phyloP scores from a whole-genome alignment of 164 flowering plant genomes.

The Akebia trifoliata region DNA sequence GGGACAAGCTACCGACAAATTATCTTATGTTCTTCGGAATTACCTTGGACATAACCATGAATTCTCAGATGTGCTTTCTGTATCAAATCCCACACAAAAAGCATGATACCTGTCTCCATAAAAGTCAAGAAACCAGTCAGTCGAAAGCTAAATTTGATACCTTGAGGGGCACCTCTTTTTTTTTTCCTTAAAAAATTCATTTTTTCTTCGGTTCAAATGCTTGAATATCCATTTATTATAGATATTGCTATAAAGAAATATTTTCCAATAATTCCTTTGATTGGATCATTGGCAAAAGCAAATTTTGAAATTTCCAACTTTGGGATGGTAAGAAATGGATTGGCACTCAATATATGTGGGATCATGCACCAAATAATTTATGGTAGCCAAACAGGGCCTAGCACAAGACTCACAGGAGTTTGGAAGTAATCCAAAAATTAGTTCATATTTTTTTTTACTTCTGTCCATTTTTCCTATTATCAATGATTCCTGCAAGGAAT shows the following conservation, averaged over 20 bases:
- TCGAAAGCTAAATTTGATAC: not conserved
- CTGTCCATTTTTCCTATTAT: not conserved
- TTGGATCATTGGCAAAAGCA: too few relatives aligned
- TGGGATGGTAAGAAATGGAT: too few relatives aligned
- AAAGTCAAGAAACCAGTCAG: conserved; percentile 20
- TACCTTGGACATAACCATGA: conserved; percentile 99
- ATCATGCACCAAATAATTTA: not conserved
- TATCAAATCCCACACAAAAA: conserved; percentile 88
- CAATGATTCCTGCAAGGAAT: not conserved
- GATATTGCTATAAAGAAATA: too few relatives aligned
- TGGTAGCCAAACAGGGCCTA: not conserved
- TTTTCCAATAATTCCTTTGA: too few relatives aligned
- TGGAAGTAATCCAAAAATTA: not conserved
- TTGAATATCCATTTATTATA: too few relatives aligned
- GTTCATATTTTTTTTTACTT: not conserved
- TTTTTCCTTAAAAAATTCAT: too few relatives aligned
- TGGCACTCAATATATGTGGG: not conserved
- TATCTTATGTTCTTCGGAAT: conserved; percentile 6
- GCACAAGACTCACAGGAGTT: not conserved
- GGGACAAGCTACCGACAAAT: not conserved
- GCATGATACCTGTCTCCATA: conserved; percentile 84
- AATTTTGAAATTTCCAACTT: too few relatives aligned
- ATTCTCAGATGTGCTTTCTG: conserved; percentile 61
- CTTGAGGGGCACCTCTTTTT: too few relatives aligned
- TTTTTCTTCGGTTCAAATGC: too few relatives aligned